phyloP scores from a whole-genome alignment of 139 green algal species.

The Dunaliella primolecta region DNA sequence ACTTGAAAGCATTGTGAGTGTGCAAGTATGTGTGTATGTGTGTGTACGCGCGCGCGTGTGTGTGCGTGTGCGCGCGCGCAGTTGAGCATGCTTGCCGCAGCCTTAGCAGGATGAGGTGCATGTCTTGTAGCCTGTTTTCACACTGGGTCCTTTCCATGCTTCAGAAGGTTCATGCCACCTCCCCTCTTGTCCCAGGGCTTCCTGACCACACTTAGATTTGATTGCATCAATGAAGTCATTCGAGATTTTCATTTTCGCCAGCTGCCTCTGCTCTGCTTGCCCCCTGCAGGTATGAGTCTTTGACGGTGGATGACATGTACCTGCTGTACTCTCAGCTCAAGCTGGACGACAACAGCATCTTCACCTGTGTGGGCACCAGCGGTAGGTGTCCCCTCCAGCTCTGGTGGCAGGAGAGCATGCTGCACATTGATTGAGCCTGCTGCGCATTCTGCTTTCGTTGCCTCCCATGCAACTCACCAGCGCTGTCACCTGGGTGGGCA shows the following conservation, averaged over 20 bases:
- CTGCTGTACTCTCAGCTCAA: constrained; percentile 75
- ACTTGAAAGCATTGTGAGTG: constrained; percentile 70
- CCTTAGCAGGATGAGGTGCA: no score
- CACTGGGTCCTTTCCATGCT: no score
- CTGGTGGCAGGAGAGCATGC: background rate
- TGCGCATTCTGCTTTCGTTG: background rate
- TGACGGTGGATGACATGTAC: constrained; percentile 86
- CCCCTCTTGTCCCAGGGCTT: no score
- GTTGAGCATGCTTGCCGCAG: no score
- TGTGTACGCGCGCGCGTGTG: background rate
- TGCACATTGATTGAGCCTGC: background rate
- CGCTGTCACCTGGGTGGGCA: constrained; percentile 74
- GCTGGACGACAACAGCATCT: constrained; percentile 67
- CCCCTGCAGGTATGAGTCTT: constrained; percentile 69
- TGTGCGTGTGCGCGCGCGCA: background rate
- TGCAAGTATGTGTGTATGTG: background rate
- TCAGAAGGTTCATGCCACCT: no score
- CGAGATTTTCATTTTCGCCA: no score
- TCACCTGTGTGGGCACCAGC: constrained; percentile 75
- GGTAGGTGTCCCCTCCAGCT: constrained; percentile 27
- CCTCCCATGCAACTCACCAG: constrained; percentile 13
- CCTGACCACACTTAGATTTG: no score
- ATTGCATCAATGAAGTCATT: no score
- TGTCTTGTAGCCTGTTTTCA: no score
- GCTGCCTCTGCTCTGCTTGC: background rate